These are phyloP conservation scores for Aspergillus sp. DNA, from an alignment of 2,329 filamentous ascomycete genomes.

Conservation along the genomic window DNA sequence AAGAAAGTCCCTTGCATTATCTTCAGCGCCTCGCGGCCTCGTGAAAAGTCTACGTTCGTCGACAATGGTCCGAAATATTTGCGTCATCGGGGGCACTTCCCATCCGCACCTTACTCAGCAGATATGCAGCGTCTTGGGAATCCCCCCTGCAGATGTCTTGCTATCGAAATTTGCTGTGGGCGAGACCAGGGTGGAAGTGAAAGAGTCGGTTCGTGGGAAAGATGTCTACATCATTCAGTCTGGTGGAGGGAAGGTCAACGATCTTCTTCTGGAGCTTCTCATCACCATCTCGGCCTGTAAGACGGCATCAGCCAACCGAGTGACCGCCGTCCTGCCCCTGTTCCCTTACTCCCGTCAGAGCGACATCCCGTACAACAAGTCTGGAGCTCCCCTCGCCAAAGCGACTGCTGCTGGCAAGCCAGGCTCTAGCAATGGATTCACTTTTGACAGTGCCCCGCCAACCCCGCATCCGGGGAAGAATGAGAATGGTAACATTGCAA, in stretches of 20 bases:
- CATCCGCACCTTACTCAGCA: constrained; percentile 80
- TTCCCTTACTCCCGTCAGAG: constrained; percentile 97
- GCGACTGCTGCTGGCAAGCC: constrained; percentile 39
- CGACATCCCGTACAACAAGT: constrained; percentile 94
- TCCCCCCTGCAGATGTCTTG: constrained; percentile 75
- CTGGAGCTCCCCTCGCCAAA: constrained; percentile 77
- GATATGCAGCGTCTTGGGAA: constrained; percentile 80
- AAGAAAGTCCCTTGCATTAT: constrained; percentile 4
- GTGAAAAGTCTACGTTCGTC: constrained; percentile 1
- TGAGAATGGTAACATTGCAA: constrained; percentile 58
- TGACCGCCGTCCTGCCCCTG: constrained; percentile 87
- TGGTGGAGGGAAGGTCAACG: constrained; percentile 85
- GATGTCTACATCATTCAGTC: constrained; percentile 99
- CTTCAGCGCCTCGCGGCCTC: constrained; percentile 8
- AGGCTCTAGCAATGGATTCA: constrained; percentile 50
- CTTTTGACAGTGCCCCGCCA: constrained; percentile 84
- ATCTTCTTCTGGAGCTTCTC: constrained; percentile 90
- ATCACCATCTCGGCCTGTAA: constrained; percentile 99
- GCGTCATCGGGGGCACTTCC: constrained; percentile 86
- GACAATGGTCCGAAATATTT: constrained; percentile 85
- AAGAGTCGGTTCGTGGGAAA: constrained; percentile 93
- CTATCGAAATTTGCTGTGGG: constrained; percentile 90
- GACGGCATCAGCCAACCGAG: constrained; percentile 79
- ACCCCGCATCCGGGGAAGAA: constrained; percentile 68
- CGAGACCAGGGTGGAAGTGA: constrained; percentile 89